phyloP scores from a whole-genome alignment of 257 asterid genomes.

The Solanum lycopersicoides region DNA sequence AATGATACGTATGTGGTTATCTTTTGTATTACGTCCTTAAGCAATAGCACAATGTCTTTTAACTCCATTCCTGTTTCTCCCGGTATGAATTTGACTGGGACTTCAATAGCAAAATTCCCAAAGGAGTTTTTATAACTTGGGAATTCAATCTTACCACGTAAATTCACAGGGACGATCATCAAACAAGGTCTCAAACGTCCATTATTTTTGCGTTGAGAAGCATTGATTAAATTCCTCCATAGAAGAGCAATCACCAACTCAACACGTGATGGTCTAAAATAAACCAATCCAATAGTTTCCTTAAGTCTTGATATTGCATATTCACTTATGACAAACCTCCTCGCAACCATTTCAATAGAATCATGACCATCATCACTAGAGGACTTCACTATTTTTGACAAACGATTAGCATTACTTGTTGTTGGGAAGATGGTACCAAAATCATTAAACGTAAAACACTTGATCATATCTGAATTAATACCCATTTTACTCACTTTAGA shows the following conservation, averaged over 20 bases:
- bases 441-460: background rate
- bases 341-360: background rate
- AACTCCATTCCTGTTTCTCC: background rate
- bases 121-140: too few relatives aligned
- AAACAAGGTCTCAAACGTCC: background rate
- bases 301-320: background rate
- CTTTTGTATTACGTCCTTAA: background rate
- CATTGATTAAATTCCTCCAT: background rate
- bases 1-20: background rate
- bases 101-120: too few relatives aligned
- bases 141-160: too few relatives aligned
- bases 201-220: background rate
- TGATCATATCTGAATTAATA: background rate
- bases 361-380: background rate
- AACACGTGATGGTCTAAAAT: background rate
- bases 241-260: background rate
- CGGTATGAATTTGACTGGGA: too few relatives aligned
- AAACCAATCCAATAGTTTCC: background rate
- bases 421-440: background rate
- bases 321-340: background rate
- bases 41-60: background rate
- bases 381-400: background rate
- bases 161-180: too few relatives aligned
- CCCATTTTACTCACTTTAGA: background rate
- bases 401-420: background rate